Base-by-base conservation (phyloP, 768 basidiomycete genomes). In the Kwoniella sp. region DNA sequence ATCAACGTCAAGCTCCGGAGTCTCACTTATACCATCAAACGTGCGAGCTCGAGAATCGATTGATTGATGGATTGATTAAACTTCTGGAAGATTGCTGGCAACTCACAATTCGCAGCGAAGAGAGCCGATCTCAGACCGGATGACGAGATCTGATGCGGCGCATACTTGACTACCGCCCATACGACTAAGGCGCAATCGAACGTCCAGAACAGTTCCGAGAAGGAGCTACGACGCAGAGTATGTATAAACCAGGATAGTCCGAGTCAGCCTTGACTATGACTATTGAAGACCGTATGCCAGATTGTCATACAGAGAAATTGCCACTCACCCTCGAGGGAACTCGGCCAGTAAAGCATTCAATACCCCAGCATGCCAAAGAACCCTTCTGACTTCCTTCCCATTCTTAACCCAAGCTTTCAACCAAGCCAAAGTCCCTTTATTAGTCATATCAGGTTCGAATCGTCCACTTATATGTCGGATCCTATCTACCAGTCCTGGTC, bases 131-230 rank as follows among this genome's bases (percentile, higher is more conserved):
- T 52, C 2, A 64, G 30, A 8, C 57, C 65, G 4, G 30, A 53
- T n/a, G 56, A 56, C 1, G 37, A 48, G 17, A 74, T 44, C 21
- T 55, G 49, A 26, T 68, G 55, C 22, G 47, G 37, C 12, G 69
- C 72, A 49, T 70, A 73, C 53, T 77, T 74, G 33, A 65, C 51
- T 9, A 77, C 60, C 5, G 73, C 75, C 75, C 75, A 77, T 22
- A 77, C 40, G 0, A 72, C 63, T n/a, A 77, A 50, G 1, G 71
- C 73, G 27, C 69, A 74, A 53, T 77, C 75, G 24, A 77, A 71
- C 13, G 64, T 66, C 75, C 73, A 77, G 37, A 74, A 70, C 6
- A 69, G 60, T 53, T 77, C 75, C 8, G 70, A 36, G 21, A 71
- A 62, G 9, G 70, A 68, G n/a, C 68, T 72, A 33, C 9, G 17